phyloP scores from a whole-genome alignment of 2,329 filamentous ascomycete genomes.

The Lojkania enalia region DNA sequence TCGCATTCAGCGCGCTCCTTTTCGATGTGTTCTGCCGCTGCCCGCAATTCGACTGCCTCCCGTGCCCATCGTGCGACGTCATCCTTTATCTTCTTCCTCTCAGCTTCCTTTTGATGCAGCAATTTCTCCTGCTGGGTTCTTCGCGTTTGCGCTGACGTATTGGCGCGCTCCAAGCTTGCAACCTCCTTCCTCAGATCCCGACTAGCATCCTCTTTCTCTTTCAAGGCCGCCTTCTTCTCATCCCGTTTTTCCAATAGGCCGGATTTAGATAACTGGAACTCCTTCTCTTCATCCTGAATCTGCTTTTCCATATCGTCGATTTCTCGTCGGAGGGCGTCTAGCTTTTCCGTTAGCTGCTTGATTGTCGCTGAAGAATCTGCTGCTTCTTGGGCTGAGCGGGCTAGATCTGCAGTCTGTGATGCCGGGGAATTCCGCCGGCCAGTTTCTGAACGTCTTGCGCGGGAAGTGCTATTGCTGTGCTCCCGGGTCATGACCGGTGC shows the following conservation, averaged over 20 bases:
- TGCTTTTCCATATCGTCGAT: slow-evolving; percentile 76
- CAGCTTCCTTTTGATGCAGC: slow-evolving; percentile 68
- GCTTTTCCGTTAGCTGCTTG: slow-evolving; percentile 76
- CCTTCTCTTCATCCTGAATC: slow-evolving; percentile 63
- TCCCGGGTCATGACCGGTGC: slow-evolving; percentile 68
- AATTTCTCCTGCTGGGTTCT: slow-evolving; percentile 76
- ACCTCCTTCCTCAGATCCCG: slow-evolving; percentile 81
- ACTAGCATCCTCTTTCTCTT: slow-evolving; percentile 89
- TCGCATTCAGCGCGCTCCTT: slow-evolving; percentile 44
- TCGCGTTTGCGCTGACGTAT: slow-evolving; percentile 77
- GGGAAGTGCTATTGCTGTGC: slow-evolving; percentile 58
- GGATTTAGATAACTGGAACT: slow-evolving; percentile 50
- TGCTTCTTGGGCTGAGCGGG: slow-evolving; percentile 40
- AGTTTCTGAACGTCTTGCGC: slow-evolving; percentile 66
- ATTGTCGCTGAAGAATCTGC: slow-evolving; percentile 53
- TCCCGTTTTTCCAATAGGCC: slow-evolving; percentile 75
- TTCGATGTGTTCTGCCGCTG: slow-evolving; percentile 55
- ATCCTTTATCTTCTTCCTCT: slow-evolving; percentile 70
- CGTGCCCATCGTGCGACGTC: slow-evolving; percentile 70
- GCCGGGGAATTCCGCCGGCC: slow-evolving; percentile 77
- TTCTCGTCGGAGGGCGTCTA: slow-evolving; percentile 80
- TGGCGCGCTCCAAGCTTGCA: slow-evolving; percentile 76
- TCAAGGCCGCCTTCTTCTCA: slow-evolving; percentile 73
- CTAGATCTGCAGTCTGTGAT: slow-evolving; percentile 49
- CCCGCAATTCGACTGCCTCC: slow-evolving; percentile 60